phyloP scores from a whole-genome alignment of 208 protist species.

The Wallacemonas collosoma region DNA sequence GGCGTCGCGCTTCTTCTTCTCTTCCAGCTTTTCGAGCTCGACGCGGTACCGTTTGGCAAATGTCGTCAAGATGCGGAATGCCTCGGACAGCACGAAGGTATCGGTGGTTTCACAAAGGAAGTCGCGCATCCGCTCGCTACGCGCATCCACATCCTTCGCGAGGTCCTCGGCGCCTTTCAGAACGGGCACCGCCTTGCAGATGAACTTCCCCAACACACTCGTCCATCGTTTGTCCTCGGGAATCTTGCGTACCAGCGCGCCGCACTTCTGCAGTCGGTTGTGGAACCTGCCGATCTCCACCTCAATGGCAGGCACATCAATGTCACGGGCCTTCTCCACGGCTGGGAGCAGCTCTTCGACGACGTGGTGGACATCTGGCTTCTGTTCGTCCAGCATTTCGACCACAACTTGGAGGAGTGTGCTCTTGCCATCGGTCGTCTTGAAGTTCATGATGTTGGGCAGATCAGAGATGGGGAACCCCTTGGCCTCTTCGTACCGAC shows the following conservation, averaged over 20 bases:
- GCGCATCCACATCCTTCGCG: constrained; percentile 38
- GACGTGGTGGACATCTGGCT: constrained; percentile 45
- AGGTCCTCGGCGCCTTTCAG: constrained; percentile 58
- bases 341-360: constrained; percentile 57
- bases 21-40: constrained; percentile 27
- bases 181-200: constrained; percentile 38
- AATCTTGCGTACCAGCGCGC: constrained; percentile 44
- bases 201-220: constrained; percentile 66
- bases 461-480: constrained; percentile 81
- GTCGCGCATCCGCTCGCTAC: constrained; percentile 44
- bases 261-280: constrained; percentile 47
- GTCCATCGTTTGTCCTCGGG: constrained; percentile 59
- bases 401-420: constrained; percentile 63
- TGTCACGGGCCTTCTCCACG: constrained; percentile 48
- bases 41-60: constrained; percentile 70
- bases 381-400: constrained; percentile 36
- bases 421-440: constrained; percentile 62
- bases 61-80: constrained; percentile 45
- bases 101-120: constrained; percentile 62
- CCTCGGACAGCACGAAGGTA: constrained; percentile 57
- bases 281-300: constrained; percentile 53
- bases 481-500: constrained; percentile 63
- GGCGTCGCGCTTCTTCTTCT: constrained; percentile 16
- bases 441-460: constrained; percentile 65
- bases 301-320: constrained; percentile 58